A percentile compares a stretch with the other conserved stretches of the same genome.
Conservation (phyloP, 2,329 filamentous ascomycete species). For the Monosporascus sp. region DNA sequence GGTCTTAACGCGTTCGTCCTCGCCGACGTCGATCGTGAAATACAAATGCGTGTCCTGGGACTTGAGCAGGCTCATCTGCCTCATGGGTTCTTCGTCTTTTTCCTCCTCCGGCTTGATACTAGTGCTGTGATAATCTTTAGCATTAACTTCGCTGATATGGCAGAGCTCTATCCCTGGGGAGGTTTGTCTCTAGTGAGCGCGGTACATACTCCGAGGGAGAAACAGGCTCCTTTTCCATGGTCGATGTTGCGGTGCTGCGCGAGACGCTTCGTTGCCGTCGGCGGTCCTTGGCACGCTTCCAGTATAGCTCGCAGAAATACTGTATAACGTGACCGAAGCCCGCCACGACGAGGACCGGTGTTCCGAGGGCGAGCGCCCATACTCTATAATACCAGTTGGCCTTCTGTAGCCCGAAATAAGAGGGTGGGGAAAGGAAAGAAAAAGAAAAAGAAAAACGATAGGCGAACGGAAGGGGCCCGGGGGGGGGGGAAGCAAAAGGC, state of each 20-base stretch:
- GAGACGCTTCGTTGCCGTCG: constrained; percentile 2
- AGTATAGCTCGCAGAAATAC: constrained; percentile 14
- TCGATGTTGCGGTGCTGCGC: background rate
- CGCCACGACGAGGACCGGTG: constrained; percentile 55
- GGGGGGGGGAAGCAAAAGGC: constrained; percentile 15
- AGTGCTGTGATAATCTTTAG: constrained; percentile 1
- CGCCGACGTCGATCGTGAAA: constrained; percentile 17
- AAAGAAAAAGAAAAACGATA: background rate
- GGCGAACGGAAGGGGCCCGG: background rate
- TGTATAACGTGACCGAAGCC: constrained; percentile 45
- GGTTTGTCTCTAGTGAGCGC: background rate
- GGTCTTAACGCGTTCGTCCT: constrained; percentile 15
- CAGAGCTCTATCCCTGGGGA: too few species aligned
- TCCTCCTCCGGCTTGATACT: constrained; percentile 7
- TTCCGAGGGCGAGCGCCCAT: constrained; percentile 56
- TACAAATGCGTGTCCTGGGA: constrained; percentile 6
- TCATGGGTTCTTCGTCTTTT: constrained; percentile 1
- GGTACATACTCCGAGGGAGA: constrained; percentile 7
- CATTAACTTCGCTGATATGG: too few species aligned
- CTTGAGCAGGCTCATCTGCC: constrained; percentile 1
- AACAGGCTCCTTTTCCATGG: constrained; percentile 1
- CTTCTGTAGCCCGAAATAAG: constrained; percentile 28
- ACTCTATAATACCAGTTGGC: constrained; percentile 8
- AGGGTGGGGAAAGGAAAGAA: constrained; percentile 5
- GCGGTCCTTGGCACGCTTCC: constrained; percentile 14